Evolutionary conservation across 352 stramenopile genomes (phyloP).

Genomic region (Pythium graminicola): DNA sequence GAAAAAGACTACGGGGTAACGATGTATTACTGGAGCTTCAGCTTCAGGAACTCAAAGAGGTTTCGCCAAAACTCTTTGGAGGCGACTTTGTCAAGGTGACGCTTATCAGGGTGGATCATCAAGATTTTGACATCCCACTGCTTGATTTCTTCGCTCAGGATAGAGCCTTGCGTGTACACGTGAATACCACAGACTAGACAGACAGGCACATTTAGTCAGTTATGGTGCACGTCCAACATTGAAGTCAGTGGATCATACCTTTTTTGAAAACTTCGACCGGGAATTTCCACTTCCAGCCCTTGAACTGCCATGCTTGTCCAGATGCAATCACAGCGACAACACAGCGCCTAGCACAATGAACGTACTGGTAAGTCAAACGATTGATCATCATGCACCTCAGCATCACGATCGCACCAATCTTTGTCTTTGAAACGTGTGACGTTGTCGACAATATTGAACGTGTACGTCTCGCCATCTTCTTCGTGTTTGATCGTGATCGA

Average conservation of each 20-base stretch:
- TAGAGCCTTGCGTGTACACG: constrained; percentile 78
- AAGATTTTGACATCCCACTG: constrained; percentile 88
- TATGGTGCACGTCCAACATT: no score
- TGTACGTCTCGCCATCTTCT: constrained; percentile 73
- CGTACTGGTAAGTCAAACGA: background rate
- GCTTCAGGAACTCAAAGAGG: constrained; percentile 81
- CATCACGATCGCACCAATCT: constrained; percentile 61
- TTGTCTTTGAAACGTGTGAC: constrained; percentile 78
- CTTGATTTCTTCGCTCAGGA: constrained; percentile 79
- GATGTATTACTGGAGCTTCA: constrained; percentile 61
- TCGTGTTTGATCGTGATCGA: constrained; percentile 79
- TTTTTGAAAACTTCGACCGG: constrained; percentile 89
- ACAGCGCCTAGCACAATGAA: constrained; percentile 45
- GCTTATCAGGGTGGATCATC: constrained; percentile 90
- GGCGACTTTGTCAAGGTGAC: constrained; percentile 87
- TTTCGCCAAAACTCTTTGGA: constrained; percentile 89
- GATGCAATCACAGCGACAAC: constrained; percentile 88
- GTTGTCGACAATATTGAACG: constrained; percentile 87
- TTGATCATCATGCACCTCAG: background rate
- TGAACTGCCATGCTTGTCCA: constrained; percentile 89
- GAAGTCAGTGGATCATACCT: constrained; percentile 31
- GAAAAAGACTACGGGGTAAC: background rate
- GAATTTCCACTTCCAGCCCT: constrained; percentile 91
- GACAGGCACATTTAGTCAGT: no score
- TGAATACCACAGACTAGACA: constrained; percentile 68